Base-by-base conservation (phyloP, 176 grass and related monocot genomes). In the Oryza officinalis region DNA sequence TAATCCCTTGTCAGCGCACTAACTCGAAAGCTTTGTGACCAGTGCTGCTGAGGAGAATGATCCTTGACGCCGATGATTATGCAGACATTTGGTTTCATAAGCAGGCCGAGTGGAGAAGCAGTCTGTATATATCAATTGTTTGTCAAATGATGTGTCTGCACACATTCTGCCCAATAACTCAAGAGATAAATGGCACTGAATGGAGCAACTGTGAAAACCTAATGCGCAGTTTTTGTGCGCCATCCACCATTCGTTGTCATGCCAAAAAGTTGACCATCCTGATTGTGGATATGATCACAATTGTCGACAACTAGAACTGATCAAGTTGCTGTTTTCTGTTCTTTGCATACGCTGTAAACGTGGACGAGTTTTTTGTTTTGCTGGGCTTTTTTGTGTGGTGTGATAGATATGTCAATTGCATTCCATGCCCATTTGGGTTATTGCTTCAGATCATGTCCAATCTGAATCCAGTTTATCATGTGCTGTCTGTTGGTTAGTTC, bases 21-120 rank as follows among this genome's bases (percentile, higher is more conserved):
- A 38, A 78, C 31, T 37, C 0, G 8, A 72, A 78, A 20, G 11
- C 35, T 74, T 81, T 44, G 26, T 27, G 20, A 65, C 32, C 72
- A 86, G 78, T 61, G 74, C 26, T 50, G 40, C 71, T 13, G 77
- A 76, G 66, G 72, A 71, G 74, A 86, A 69, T 31, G 35, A 2
- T 32, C 20, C 68, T 74, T 79, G 79, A 83, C 1, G 10, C 33
- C 6, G 5, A n/a, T 47, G 13, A 72, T 59, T 37, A 35, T 37
- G 13, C 74, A 40, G 25, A 7, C n/a, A 32, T 66, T 31, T n/a
- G 45, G 45, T 32, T 75, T 47, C 26, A 35, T 41, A 35, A 87
- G 31, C 69, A 54, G 59, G 22, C 26, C 18, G 23, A 54, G 27
- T 7, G 4, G 27, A 76, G 61, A 20, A 73, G 46, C 5, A 14